Conservation (phyloP, 768 basidiomycete genomes). For the Leccinum barrowsii region DNA sequence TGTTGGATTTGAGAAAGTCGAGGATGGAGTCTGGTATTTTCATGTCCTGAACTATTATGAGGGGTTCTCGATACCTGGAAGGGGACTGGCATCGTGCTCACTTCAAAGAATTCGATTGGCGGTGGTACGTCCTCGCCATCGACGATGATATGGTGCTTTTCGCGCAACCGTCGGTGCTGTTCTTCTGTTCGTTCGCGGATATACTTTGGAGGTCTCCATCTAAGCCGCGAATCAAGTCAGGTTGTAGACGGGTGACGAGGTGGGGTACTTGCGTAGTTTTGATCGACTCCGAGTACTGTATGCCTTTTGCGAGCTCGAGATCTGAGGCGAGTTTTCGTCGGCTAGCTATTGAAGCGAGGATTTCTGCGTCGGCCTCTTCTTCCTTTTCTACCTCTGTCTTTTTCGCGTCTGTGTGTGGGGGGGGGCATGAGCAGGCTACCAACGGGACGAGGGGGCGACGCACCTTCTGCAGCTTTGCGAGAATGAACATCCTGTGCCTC, state of each 20-base stretch:
- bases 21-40: conserved; percentile 90
- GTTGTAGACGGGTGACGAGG: not conserved
- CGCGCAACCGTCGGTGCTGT: conserved; percentile 71
- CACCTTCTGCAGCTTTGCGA: conserved; percentile 78
- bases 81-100: conserved; percentile 28
- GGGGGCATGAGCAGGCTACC: not conserved
- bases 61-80: conserved; percentile 2
- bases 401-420: conserved; percentile 70
- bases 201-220: conserved; percentile 87
- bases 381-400: conserved; percentile 86
- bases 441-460: conserved; percentile 5
- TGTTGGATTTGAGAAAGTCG: conserved; percentile 77
- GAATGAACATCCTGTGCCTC: conserved; percentile 96
- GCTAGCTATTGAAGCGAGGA: conserved; percentile 87
- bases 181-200: conserved; percentile 68
- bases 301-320: conserved; percentile 89
- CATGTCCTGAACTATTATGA: conserved; percentile 70
- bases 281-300: conserved; percentile 83
- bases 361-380: conserved; percentile 86
- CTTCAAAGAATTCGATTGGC: conserved; percentile 85
- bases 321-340: conserved; percentile 90
- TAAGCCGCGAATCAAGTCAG: conserved; percentile 29
- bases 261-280: conserved; percentile 63
- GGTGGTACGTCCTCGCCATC: conserved; percentile 93
- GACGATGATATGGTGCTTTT: conserved; percentile 92